Conservation (phyloP, 2,329 filamentous ascomycete species). For the Exserohilum rostratum region DNA sequence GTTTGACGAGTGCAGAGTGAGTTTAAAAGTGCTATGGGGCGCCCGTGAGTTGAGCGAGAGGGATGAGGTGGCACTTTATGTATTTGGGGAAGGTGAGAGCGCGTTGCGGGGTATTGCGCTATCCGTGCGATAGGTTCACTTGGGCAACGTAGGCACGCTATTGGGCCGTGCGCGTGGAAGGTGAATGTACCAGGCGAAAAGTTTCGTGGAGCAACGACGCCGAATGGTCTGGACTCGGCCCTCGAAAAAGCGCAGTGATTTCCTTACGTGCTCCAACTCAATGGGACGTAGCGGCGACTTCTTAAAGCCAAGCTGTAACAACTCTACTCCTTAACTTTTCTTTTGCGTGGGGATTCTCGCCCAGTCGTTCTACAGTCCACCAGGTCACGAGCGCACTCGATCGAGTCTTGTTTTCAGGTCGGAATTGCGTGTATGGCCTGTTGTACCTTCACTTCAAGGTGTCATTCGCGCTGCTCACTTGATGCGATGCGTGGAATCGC, state of each 20-base stretch:
- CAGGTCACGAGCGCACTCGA: no score
- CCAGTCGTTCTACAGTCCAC: neutral
- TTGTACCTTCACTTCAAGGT: neutral
- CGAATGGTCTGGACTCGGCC: neutral
- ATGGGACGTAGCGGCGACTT: slow-evolving; percentile 22
- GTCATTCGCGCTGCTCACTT: neutral
- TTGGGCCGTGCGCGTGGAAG: slow-evolving; percentile 7
- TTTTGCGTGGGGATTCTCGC: neutral
- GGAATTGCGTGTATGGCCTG: neutral
- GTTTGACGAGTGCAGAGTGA: neutral
- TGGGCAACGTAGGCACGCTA: slow-evolving; percentile 8
- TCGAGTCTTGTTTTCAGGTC: neutral
- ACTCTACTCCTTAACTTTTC: slow-evolving; percentile 1
- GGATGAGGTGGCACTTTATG: neutral
- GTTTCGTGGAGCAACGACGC: neutral
- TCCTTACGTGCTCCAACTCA: slow-evolving; percentile 23
- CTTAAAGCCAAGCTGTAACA: neutral
- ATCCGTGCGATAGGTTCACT: slow-evolving; percentile 1
- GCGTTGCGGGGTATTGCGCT: neutral
- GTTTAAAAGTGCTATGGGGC: neutral
- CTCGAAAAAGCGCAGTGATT: neutral
- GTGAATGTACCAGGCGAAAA: neutral
- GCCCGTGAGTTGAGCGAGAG: neutral
- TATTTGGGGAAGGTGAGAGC: slow-evolving; percentile 2
- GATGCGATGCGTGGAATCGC: slow-evolving; percentile 1